Evolutionary conservation across 805 yeast species (phyloP).

Genomic region (Yamadazyma akitaensis): DNA sequence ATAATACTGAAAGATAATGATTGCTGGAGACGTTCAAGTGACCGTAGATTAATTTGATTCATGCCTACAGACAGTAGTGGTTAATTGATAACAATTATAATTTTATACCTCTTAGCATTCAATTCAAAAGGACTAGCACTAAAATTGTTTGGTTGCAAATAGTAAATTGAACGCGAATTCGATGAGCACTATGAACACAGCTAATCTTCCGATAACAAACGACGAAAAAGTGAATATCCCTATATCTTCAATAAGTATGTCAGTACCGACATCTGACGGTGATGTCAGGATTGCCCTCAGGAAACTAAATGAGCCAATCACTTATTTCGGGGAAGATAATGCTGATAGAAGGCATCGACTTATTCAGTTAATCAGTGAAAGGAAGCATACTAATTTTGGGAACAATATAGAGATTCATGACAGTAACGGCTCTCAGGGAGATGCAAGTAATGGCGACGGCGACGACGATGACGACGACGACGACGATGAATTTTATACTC

Average conservation of each 20-base stretch:
- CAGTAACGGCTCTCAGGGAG: conserved; percentile 52
- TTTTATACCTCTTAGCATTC: no score
- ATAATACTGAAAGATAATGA: no score
- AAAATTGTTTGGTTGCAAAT: neutral
- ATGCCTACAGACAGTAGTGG: no score
- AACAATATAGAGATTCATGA: conserved; percentile 28
- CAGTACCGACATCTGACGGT: conserved; percentile 62
- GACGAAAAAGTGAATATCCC: neutral
- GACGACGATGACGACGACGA: conserved; percentile 23
- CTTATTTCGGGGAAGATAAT: conserved; percentile 55
- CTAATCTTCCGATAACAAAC: conserved; percentile 7
- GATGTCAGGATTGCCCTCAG: conserved; percentile 54
- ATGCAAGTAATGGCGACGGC: conserved; percentile 16
- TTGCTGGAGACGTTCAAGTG: no score
- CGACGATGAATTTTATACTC: conserved; percentile 72
- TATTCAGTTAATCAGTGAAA: conserved; percentile 38
- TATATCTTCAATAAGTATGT: neutral
- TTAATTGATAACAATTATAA: no score
- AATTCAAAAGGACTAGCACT: no score
- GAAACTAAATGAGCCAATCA: conserved; percentile 53
- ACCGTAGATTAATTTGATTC: no score
- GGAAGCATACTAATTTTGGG: conserved; percentile 16
- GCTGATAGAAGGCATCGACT: conserved; percentile 62
- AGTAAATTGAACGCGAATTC: neutral
- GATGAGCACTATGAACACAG: neutral